Evolutionary conservation across 768 basidiomycete species (phyloP), one percentile per base, ranked within the genome.

Genomic region (Tricholoma saponaceum): DNA sequence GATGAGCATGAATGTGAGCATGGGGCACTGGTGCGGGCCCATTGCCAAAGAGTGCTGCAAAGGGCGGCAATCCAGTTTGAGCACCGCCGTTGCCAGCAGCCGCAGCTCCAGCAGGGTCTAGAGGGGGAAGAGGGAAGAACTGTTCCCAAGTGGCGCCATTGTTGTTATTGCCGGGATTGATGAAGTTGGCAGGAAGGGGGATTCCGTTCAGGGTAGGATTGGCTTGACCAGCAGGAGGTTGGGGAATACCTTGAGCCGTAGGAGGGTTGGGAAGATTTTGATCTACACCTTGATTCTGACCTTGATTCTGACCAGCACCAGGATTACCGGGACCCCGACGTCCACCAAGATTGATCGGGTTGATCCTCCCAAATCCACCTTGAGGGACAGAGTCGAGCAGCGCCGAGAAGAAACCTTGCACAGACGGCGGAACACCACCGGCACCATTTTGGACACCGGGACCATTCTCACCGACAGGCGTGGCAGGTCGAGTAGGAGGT

Each of bases 401-500:
- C 37, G 52, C 46, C 35, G 58, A 26, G 35, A 58, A 23, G n/a
- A 58, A 58, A n/a, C 54, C 37, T 13, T 43, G 55, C 28, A 56
- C 8, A 4, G 43, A 22, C 37, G 28, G 60, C 3, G 28, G 35
- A 18, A 18, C 43, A 30, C 26, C 22, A 32, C 23, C 30, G 1
- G 39, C 43, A 43, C 30, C 43, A 8, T 16, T 30, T 14, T 26
- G 52, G n/a, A 39, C 39, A 41, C 28, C 43, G 20, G 39, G 39
- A 5, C 39, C 41, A 54, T 41, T 37, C 28, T 52, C 33, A 23
- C 18, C 51, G 12, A 33, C 54, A 12, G 28, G 49, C 12, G 55
- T 47, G 32, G 57, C 44, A 22, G 55, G 51, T 4, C 26, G 51
- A 9, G 43, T 52, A 8, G 52, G 41, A 26, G 50, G 44, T 32